A percentile compares a stretch with the other conserved stretches of the same genome.
Evolutionary conservation across 306 rosid species (phyloP).

Genomic region (Trifolium fragiferum): DNA sequence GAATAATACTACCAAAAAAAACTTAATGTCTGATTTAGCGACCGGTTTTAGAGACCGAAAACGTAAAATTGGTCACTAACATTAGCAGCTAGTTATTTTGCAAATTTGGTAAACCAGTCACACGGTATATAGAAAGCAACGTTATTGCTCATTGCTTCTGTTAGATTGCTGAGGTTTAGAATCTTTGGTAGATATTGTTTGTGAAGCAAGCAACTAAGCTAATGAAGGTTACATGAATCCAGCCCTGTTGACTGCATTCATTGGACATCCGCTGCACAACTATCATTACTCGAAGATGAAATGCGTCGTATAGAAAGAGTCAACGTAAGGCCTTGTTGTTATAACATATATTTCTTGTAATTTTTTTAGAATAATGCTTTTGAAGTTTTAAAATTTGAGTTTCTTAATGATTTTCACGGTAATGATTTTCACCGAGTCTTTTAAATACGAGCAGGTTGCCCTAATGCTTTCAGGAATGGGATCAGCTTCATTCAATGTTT

Average conservation of each 20-base stretch:
- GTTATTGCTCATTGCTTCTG: not conserved
- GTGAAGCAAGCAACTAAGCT: conserved; percentile 29
- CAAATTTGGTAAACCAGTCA: too few relatives aligned
- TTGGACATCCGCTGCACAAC: conserved; percentile 94
- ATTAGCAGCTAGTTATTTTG: not conserved
- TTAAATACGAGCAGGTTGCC: conserved; percentile 68
- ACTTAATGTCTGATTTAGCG: not conserved
- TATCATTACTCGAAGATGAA: conserved; percentile 94
- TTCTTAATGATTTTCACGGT: not conserved
- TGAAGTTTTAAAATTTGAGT: conserved; percentile 11
- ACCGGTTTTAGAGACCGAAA: not conserved
- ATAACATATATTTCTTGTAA: not conserved
- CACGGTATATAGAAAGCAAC: too few relatives aligned
- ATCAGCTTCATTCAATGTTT: conserved; percentile 67
- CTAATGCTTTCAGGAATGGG: conserved; percentile 95
- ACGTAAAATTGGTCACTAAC: not conserved
- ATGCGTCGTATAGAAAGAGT: conserved; percentile 92
- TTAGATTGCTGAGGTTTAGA: conserved; percentile 32
- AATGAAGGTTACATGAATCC: conserved; percentile 26
- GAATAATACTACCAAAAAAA: not conserved
- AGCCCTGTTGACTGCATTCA: conserved; percentile 98
- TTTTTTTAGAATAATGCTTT: not conserved
- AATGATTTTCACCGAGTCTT: not conserved
- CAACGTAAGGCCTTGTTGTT: conserved; percentile 57
- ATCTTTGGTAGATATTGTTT: conserved; percentile 7